Evolutionary conservation across 2,329 filamentous ascomycete species (phyloP).

Genomic region (Colletotrichum sp.): DNA sequence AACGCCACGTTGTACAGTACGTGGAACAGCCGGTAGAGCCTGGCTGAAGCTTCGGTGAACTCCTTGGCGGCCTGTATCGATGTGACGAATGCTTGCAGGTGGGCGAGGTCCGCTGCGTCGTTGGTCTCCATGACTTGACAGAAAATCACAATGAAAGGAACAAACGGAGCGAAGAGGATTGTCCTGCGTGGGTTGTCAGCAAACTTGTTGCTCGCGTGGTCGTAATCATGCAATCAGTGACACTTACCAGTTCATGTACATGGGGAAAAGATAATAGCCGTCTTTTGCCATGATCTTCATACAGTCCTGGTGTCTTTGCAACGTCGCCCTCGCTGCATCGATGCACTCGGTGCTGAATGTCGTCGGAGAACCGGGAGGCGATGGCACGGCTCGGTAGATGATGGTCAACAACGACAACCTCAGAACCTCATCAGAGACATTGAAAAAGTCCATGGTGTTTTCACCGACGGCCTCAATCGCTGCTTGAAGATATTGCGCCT

Average conservation of each 20-base stretch:
- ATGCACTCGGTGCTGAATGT: constrained; percentile 49
- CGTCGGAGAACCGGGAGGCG: constrained; percentile 26
- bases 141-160: constrained; percentile 59
- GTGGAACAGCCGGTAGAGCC: constrained; percentile 62
- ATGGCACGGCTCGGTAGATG: constrained; percentile 46
- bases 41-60: constrained; percentile 52
- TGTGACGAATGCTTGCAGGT: constrained; percentile 54
- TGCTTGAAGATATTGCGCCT: constrained; percentile 1
- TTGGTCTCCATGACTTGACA: constrained; percentile 54
- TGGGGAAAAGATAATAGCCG: constrained; percentile 40
- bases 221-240: neutral
- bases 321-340: constrained; percentile 43
- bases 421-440: constrained; percentile 45
- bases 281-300: constrained; percentile 41
- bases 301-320: constrained; percentile 44
- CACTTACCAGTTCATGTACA: constrained; percentile 48
- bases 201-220: neutral
- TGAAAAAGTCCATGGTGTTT: constrained; percentile 37
- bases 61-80: constrained; percentile 56
- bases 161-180: constrained; percentile 55
- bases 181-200: constrained; percentile 34
- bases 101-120: constrained; percentile 43
- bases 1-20: constrained; percentile 63
- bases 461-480: constrained; percentile 26
- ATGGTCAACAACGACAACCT: constrained; percentile 46